These are phyloP conservation scores for Panicum hallii DNA, from an alignment of 202 grass and related monocot species.

Conservation along the genomic window DNA sequence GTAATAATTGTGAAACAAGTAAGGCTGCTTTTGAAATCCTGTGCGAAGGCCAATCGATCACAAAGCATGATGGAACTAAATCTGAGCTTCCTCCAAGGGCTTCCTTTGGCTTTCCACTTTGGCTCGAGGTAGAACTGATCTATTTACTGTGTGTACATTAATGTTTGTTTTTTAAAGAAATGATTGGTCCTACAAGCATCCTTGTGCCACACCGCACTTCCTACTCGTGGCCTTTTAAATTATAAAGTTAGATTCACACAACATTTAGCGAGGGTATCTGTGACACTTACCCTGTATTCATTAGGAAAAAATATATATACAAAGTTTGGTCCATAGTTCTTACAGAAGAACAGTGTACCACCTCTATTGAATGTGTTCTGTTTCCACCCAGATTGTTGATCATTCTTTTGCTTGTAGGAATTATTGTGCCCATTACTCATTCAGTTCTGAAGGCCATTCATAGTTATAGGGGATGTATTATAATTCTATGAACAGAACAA, in stretches of 20 bases:
- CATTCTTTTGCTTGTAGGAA: conserved; percentile 15
- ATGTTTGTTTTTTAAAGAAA: conserved; percentile 1
- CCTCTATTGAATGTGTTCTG: not conserved
- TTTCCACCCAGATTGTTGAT: conserved; percentile 5
- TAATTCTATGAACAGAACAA: conserved; percentile 8
- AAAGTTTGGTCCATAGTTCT: not conserved
- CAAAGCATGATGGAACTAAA: conserved; percentile 61
- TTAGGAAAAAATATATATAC: not conserved
- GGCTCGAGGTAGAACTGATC: conserved; percentile 76
- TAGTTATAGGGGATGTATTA: not conserved
- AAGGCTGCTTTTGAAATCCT: conserved; percentile 77
- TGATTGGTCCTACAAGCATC: not conserved
- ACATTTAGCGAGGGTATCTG: conserved; percentile 21
- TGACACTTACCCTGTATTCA: not conserved
- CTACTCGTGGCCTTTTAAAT: not conserved
- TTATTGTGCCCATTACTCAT: not conserved
- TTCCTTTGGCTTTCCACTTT: conserved; percentile 83
- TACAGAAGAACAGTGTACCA: not conserved
- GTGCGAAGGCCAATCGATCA: conserved; percentile 68
- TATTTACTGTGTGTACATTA: not conserved
- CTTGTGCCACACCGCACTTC: conserved; percentile 13
- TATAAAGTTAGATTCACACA: not conserved
- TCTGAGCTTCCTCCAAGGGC: conserved; percentile 55
- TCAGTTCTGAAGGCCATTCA: not conserved
- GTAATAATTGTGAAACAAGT: conserved; percentile 66